Conservation (phyloP, 179 eudicot species). For the Spinacia oleracea region DNA sequence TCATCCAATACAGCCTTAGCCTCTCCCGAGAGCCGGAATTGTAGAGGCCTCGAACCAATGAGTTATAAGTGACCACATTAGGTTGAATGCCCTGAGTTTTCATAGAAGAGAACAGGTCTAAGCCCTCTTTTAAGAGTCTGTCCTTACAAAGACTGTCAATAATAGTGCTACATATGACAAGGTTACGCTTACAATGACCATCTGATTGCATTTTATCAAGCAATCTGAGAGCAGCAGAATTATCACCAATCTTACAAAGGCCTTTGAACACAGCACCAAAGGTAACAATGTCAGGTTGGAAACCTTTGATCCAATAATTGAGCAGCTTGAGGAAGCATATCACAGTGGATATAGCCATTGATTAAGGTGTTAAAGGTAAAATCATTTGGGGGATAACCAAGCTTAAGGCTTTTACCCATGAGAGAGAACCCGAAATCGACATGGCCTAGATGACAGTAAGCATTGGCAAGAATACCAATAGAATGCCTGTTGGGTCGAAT, state of each 20-base stretch:
- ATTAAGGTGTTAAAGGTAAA: too few species aligned
- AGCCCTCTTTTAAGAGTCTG: background rate
- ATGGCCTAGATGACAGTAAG: background rate
- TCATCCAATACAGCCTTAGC: background rate
- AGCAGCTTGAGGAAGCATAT: background rate
- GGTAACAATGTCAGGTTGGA: background rate
- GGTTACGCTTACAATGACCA: background rate
- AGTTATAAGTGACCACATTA: background rate
- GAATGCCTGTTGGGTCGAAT: background rate
- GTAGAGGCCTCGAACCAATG: background rate
- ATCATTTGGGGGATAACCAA: background rate
- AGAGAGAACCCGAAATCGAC: background rate
- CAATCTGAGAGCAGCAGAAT: background rate
- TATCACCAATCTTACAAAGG: background rate
- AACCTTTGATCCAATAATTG: background rate
- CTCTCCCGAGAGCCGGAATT: background rate
- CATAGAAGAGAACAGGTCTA: background rate
- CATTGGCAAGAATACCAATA: background rate
- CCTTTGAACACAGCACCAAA: conserved; percentile 2
- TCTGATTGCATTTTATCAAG: background rate
- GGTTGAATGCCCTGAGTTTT: background rate
- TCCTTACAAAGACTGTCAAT: background rate
- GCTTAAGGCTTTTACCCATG: background rate
- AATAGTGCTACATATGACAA: background rate
- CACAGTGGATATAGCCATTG: background rate